A percentile compares a stretch with the other conserved stretches of the same genome.
Conservation (phyloP, 2,329 filamentous ascomycete genomes). For the Chlorencoelia australis region DNA sequence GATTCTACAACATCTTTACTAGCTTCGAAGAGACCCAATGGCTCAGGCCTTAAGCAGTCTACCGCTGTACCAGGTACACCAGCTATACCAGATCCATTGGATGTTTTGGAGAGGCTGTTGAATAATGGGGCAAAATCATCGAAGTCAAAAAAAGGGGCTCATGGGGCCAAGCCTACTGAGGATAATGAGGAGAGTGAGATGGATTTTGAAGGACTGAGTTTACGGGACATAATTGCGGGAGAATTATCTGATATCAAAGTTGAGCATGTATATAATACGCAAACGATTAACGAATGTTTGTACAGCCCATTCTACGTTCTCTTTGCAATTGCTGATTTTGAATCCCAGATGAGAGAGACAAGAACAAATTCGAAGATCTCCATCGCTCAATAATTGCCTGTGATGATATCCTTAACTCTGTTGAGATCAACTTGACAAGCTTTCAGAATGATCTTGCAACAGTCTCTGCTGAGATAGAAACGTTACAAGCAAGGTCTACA, state of each 20-base stretch:
- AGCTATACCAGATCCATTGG: constrained; percentile 48
- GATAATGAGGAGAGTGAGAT: constrained; percentile 55
- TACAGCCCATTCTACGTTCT: constrained; percentile 16
- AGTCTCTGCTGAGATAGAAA: constrained; percentile 93
- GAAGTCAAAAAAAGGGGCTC: neutral
- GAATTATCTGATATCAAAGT: constrained; percentile 7
- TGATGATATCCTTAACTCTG: constrained; percentile 85
- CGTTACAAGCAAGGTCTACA: constrained; percentile 75
- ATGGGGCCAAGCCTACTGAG: constrained; percentile 24
- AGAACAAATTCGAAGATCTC: constrained; percentile 77
- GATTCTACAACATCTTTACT: constrained; percentile 71
- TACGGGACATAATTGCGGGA: constrained; percentile 44
- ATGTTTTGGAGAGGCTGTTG: constrained; percentile 46
- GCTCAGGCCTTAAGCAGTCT: constrained; percentile 55
- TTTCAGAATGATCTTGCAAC: constrained; percentile 89
- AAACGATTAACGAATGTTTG: constrained; percentile 66
- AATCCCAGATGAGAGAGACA: constrained; percentile 61
- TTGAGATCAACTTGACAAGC: constrained; percentile 82
- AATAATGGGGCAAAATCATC: constrained; percentile 17
- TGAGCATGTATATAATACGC: constrained; percentile 36
- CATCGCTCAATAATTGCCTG: constrained; percentile 84
- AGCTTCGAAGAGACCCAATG: constrained; percentile 54
- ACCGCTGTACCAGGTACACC: constrained; percentile 33
- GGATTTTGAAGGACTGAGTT: constrained; percentile 68
- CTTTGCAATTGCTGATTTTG: constrained; percentile 8